Conservation (phyloP, 768 basidiomycete genomes). For the Strobilomyces dryophilus region DNA sequence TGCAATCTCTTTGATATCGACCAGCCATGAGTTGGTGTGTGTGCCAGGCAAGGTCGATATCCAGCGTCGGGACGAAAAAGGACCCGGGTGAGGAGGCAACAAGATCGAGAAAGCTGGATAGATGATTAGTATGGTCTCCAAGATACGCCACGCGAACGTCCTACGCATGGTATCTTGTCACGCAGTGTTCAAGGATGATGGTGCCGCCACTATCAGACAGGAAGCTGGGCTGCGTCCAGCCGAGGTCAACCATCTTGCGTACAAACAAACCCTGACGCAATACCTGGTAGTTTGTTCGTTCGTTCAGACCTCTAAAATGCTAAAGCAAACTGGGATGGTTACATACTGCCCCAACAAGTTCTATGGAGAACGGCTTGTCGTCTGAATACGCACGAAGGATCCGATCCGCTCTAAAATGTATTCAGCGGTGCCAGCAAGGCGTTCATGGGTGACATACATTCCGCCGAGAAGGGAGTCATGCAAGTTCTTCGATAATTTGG, state of each 20-base stretch:
- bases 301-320: not conserved
- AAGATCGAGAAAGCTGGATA: not conserved
- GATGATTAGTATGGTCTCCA: not conserved
- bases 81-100: not conserved
- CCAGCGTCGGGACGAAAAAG: not conserved
- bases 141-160: not conserved
- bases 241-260: not conserved
- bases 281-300: not conserved
- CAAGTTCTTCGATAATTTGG: not conserved
- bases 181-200: not conserved
- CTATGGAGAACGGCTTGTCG: not conserved
- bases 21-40: conserved; percentile 53
- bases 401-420: not conserved
- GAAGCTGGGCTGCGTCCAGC: not conserved
- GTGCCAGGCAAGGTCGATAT: conserved; percentile 35
- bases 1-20: conserved; percentile 42
- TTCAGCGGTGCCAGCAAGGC: not conserved
- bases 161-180: not conserved
- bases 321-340: not conserved
- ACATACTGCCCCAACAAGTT: not conserved
- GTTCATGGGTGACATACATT: not conserved
- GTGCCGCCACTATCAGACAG: not conserved
- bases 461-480: not conserved
- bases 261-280: not conserved
- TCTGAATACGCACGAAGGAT: not conserved